These are phyloP conservation scores for Phytophthora citricola DNA, from an alignment of 352 stramenopile species.

Conservation along the genomic window DNA sequence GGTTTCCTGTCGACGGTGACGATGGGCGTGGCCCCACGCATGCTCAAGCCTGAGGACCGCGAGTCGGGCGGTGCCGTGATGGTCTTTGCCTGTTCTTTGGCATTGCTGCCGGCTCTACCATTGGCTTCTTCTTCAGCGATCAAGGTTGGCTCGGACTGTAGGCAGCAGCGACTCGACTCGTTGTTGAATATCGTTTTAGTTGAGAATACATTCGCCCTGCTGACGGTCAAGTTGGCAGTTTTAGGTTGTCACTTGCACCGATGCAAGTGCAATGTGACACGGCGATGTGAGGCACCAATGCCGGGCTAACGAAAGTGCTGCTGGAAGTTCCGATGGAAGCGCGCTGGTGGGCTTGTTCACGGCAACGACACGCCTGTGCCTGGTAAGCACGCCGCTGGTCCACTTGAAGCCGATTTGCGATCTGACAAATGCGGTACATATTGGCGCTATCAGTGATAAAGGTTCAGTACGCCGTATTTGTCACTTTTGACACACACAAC, in stretches of 20 bases:
- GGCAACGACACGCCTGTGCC: not conserved
- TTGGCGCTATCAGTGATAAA: no score
- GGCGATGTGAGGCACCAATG: not conserved
- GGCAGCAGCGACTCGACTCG: not conserved
- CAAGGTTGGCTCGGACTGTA: conserved; percentile 59
- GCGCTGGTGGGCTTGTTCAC: not conserved
- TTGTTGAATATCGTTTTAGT: conserved; percentile 2
- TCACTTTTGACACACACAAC: not conserved
- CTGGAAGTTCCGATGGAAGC: not conserved
- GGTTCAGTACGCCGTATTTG: not conserved
- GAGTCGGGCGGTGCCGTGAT: conserved; percentile 66
- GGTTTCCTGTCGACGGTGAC: conserved; percentile 71
- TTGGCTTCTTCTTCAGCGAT: conserved; percentile 57
- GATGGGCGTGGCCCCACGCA: conserved; percentile 59
- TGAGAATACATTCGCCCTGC: not conserved
- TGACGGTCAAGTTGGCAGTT: no score
- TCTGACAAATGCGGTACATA: not conserved
- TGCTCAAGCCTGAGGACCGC: conserved; percentile 62
- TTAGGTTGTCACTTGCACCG: not conserved
- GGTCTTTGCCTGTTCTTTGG: conserved; percentile 65
- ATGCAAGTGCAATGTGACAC: conserved; percentile 15
- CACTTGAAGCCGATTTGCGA: not conserved
- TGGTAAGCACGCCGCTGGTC: conserved; percentile 3
- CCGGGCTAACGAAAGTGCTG: not conserved
- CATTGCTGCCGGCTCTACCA: conserved; percentile 49